phyloP scores from a whole-genome alignment of 1,139 yeast genomes.

The Saccharomyces hybrid region DNA sequence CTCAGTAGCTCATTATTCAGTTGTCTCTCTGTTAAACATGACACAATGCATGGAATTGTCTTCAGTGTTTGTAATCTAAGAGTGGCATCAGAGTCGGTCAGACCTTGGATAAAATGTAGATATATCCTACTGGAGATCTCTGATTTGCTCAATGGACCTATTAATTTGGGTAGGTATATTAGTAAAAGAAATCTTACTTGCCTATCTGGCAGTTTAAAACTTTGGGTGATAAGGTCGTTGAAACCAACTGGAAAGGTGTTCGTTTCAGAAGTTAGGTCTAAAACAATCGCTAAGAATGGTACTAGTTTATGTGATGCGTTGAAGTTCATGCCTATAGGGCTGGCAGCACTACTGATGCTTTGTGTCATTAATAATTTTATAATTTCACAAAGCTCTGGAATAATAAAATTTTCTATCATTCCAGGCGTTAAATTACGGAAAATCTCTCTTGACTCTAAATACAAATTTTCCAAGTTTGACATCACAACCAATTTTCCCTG shows the following conservation, averaged over 20 bases:
- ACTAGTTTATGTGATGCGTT: slow-evolving; percentile 15
- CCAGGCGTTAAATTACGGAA: slow-evolving; percentile 39
- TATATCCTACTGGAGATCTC: slow-evolving; percentile 65
- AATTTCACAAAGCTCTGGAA: slow-evolving; percentile 56
- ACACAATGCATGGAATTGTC: slow-evolving; percentile 55
- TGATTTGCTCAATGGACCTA: slow-evolving; percentile 44
- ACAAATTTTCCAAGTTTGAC: slow-evolving; percentile 20
- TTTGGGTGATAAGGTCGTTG: slow-evolving; percentile 56
- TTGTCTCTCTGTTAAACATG: slow-evolving; percentile 68
- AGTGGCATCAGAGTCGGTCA: slow-evolving; percentile 73
- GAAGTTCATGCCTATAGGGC: slow-evolving; percentile 21
- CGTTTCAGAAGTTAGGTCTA: slow-evolving; percentile 17
- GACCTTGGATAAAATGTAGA: slow-evolving; percentile 62
- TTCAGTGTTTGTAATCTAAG: slow-evolving; percentile 77
- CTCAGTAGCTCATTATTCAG: slow-evolving; percentile 79
- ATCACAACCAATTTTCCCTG: slow-evolving; percentile 22
- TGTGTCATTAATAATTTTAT: slow-evolving; percentile 24
- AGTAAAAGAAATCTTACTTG: slow-evolving; percentile 65
- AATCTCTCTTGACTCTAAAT: slow-evolving; percentile 14
- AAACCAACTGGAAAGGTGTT: slow-evolving; percentile 38
- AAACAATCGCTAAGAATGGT: slow-evolving; percentile 21
- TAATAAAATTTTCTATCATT: slow-evolving; percentile 51
- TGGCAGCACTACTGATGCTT: slow-evolving; percentile 12
- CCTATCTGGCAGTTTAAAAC: slow-evolving; percentile 65
- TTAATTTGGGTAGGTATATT: slow-evolving; percentile 51